Percentiles rank a stretch among this genome's conserved stretches.
These are phyloP conservation scores for Astrephomene gubernaculifera DNA, from an alignment of 139 green algal genomes.

Conservation along the genomic window DNA sequence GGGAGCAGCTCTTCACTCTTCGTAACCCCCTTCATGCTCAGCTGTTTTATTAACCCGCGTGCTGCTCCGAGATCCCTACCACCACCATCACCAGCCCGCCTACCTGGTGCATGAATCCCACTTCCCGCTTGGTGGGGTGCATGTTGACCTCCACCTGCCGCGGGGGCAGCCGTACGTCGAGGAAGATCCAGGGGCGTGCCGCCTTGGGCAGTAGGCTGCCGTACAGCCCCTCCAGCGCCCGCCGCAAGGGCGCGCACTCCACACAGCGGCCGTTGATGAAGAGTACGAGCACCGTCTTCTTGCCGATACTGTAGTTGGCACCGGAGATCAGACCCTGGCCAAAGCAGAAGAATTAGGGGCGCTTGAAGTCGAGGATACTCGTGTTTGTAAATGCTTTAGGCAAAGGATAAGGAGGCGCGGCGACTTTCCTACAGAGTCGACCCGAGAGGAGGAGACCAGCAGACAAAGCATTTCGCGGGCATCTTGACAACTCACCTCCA, in stretches of 20 bases:
- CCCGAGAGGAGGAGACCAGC: too few relatives aligned
- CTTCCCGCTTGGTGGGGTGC: slow-evolving; percentile 96
- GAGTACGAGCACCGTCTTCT: slow-evolving; percentile 85
- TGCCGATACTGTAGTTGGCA: slow-evolving; percentile 73
- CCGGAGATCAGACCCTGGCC: slow-evolving; percentile 77
- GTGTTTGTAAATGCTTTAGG: too few relatives aligned
- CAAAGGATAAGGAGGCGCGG: too few relatives aligned
- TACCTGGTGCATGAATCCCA: slow-evolving; percentile 89
- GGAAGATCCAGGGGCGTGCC: slow-evolving; percentile 89
- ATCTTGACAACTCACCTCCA: slow-evolving; percentile 34
- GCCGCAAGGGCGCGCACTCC: slow-evolving; percentile 85
- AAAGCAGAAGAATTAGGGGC: slow-evolving; percentile 21
- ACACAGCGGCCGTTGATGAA: slow-evolving; percentile 97
- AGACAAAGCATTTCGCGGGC: too few relatives aligned
- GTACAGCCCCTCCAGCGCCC: slow-evolving; percentile 80
- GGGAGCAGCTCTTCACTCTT: too few relatives aligned
- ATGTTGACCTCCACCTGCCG: slow-evolving; percentile 97
- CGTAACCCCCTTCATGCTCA: background rate
- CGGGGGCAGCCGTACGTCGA: slow-evolving; percentile 86
- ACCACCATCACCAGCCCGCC: background rate
- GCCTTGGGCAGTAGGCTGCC: slow-evolving; percentile 68
- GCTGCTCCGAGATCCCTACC: too few relatives aligned
- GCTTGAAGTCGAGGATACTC: too few relatives aligned
- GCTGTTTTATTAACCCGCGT: too few relatives aligned
- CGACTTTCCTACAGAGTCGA: too few relatives aligned